Conservation (phyloP, 257 asterid genomes). For the Misopates orontium region DNA sequence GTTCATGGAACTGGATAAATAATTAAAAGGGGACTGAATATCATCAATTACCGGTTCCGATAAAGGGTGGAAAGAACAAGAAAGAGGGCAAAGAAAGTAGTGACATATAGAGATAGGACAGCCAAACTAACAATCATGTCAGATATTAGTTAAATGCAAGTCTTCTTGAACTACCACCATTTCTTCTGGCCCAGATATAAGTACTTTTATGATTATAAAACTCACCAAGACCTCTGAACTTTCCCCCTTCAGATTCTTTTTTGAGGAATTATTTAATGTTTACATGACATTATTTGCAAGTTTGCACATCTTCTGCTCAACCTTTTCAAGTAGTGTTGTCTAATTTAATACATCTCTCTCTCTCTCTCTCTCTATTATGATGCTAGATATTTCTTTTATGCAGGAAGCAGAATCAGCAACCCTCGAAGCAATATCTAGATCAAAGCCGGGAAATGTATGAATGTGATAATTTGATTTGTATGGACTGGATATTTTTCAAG, state of each 20-base stretch:
- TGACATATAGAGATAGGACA: not conserved
- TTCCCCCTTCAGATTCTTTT: not conserved
- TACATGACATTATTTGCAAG: constrained; percentile 13
- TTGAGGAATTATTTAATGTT: constrained; percentile 23
- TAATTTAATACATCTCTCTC: constrained; percentile 12
- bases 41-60: too few relatives aligned
- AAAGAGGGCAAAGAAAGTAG: constrained; percentile 5
- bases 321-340: constrained; percentile 4
- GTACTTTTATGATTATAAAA: not conserved
- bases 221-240: constrained; percentile 12
- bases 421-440: constrained; percentile 89
- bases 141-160: constrained; percentile 8
- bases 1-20: too few relatives aligned
- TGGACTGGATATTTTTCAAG: constrained; percentile 9
- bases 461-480: constrained; percentile 23
- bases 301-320: constrained; percentile 12
- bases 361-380: not conserved
- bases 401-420: constrained; percentile 97
- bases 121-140: not conserved
- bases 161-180: constrained; percentile 10
- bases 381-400: constrained; percentile 32
- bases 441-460: constrained; percentile 87
- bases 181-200: constrained; percentile 1
- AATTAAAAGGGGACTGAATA: too few relatives aligned
- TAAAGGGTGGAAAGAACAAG: not conserved